Evolutionary conservation across 179 eudicot genomes (phyloP).

Genomic region (Beta macrorhiza): DNA sequence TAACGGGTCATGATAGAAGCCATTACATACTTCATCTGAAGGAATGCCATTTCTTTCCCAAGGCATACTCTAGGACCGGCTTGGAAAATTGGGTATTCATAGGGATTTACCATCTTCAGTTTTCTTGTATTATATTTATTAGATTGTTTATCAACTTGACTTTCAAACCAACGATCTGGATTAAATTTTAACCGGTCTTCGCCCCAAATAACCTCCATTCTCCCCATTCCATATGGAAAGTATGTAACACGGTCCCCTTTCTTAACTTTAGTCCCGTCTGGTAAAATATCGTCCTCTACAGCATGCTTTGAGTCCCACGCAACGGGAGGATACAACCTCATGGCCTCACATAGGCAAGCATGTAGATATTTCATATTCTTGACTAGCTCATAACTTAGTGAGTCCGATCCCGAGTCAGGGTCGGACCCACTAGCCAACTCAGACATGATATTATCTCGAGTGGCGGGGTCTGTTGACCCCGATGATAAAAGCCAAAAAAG

Average conservation of each 20-base stretch:
- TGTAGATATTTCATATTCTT: constrained; percentile 49
- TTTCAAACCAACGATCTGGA: constrained; percentile 61
- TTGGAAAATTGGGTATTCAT: constrained; percentile 75
- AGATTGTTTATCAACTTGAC: constrained; percentile 12
- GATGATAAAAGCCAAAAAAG: constrained; percentile 42
- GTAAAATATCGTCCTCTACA: constrained; percentile 46
- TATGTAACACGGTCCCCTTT: constrained; percentile 68
- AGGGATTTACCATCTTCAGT: constrained; percentile 49
- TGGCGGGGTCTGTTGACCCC: background rate
- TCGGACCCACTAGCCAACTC: constrained; percentile 22
- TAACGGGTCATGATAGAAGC: constrained; percentile 58
- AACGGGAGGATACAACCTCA: constrained; percentile 81
- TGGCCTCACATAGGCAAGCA: constrained; percentile 66
- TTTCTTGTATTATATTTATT: background rate
- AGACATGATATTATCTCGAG: constrained; percentile 18
- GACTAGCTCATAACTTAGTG: constrained; percentile 35
- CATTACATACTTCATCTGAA: constrained; percentile 81
- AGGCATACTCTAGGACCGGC: constrained; percentile 93
- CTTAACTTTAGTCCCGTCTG: constrained; percentile 62
- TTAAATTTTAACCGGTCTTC: constrained; percentile 48
- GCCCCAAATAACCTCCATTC: constrained; percentile 80
- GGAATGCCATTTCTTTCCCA: constrained; percentile 88
- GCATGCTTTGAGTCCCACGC: constrained; percentile 90
- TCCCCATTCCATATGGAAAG: constrained; percentile 81
- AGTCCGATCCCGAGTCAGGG: background rate